These are phyloP conservation scores for Suillus hirtellus DNA, from an alignment of 768 basidiomycete genomes.

Conservation along the genomic window DNA sequence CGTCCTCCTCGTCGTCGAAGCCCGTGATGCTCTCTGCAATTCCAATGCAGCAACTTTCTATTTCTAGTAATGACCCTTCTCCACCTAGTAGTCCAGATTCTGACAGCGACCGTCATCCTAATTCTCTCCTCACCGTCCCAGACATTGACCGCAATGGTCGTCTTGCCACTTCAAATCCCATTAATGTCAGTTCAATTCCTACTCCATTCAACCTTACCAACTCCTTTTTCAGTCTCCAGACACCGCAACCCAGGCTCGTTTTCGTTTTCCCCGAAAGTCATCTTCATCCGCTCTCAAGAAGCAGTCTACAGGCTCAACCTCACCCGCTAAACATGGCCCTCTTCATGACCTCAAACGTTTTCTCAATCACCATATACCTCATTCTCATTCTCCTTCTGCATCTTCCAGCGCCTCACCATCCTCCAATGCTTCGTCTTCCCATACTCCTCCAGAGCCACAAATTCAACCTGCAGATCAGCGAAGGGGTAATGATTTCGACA, in stretches of 20 bases:
- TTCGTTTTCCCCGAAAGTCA: conserved; percentile 28
- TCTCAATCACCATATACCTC: conserved; percentile 87
- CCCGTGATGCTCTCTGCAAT: conserved; percentile 37
- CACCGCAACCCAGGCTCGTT: conserved; percentile 21
- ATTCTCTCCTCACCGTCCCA: conserved; percentile 8
- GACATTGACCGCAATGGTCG: conserved; percentile 14
- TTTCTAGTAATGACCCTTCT: conserved; percentile 7
- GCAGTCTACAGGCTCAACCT: conserved; percentile 11
- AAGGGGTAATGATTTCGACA: conserved; percentile 38
- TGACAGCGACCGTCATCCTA: background rate
- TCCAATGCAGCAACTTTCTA: conserved; percentile 36
- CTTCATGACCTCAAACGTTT: conserved; percentile 94
- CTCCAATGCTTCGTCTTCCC: conserved; percentile 30
- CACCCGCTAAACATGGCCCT: conserved; percentile 55
- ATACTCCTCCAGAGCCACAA: conserved; percentile 33
- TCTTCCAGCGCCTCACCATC: conserved; percentile 26
- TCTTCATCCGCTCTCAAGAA: conserved; percentile 24
- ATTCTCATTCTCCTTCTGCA: conserved; percentile 37
- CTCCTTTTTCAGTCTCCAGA: conserved; percentile 8
- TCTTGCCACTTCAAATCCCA: conserved; percentile 6
- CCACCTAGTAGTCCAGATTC: conserved; percentile 2
- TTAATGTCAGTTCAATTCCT: background rate
- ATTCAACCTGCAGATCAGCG: conserved; percentile 37
- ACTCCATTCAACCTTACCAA: conserved; percentile 12
- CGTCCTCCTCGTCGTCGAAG: conserved; percentile 5